Evolutionary conservation across 2,329 filamentous ascomycete species (phyloP), one percentile per base, ranked within the genome.

Genomic region (Colletotrichum trifolii): DNA sequence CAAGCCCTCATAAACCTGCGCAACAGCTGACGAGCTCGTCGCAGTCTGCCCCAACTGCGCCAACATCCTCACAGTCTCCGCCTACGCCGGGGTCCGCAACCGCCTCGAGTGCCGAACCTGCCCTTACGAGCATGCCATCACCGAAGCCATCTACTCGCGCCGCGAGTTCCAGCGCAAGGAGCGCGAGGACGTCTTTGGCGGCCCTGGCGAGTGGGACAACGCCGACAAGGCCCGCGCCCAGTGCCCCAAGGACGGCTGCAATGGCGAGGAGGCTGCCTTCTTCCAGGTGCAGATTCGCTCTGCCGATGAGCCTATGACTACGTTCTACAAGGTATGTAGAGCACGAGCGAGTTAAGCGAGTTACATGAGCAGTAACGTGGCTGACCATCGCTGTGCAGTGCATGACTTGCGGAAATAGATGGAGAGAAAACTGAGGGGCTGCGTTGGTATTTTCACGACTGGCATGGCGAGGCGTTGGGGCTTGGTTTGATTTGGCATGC

Each of bases 241-340:
- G 85, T 99, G 96, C 78, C 89, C 92, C 34, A 89, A 89, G 68
- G 89, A 94, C 45, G 85, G 85, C 61, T 99, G 96, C 82, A 85
- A 92, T 73, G 93, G 93, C 68, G 85, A 88, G 66, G 89, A 93
- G 81, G 96, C 96, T 4, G 96, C 94, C 69, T 98, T 95, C 82
- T 97, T 94, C 83, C 93, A 97, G 83, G 89, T 98, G 71, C 96
- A 99, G 85, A 98, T 98, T 80, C 89, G 96, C 71, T 97, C 93
- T 83, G 96, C 96, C 56, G 96, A 99, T 81, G 96, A 99, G 84
- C 96, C 96, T 66, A 97, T 97, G 92, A 99, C 96, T 70, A 95
- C 89, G 66, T 98, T 98, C 79, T 96, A 91, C 81, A 96, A 94
- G 87, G 91, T 93, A 73, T 48, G 75, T 69, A 33, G 25, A 25